Conservation (phyloP, 106 monocot genomes). For the Cymbidium sinense region DNA sequence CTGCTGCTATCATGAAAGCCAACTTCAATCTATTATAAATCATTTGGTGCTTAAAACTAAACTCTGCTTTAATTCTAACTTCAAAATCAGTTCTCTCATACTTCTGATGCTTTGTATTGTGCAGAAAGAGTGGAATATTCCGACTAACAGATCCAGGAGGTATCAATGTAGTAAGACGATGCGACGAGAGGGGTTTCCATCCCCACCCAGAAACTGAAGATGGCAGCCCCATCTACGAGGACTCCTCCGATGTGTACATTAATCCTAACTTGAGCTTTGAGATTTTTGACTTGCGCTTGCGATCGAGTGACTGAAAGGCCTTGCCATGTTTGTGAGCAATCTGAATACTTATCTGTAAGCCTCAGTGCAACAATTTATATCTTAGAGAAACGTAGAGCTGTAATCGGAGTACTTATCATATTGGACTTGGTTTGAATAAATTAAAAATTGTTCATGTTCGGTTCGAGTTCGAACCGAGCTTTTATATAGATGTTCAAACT, state of each 20-base stretch:
- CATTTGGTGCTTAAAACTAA: no score
- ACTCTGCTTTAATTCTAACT: no score
- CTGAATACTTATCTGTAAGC: no score
- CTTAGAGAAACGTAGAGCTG: no score
- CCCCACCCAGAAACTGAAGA: slow-evolving; percentile 48
- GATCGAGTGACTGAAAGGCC: background rate
- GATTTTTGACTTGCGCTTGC: slow-evolving; percentile 61
- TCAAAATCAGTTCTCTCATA: no score
- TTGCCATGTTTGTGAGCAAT: background rate
- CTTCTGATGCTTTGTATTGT: background rate
- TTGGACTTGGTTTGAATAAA: no score
- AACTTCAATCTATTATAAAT: background rate
- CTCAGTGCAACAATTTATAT: no score
- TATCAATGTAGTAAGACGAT: slow-evolving; percentile 37
- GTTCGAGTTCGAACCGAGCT: no score
- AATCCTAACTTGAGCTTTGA: slow-evolving; percentile 78
- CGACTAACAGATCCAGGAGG: slow-evolving; percentile 60
- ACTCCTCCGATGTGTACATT: slow-evolving; percentile 49
- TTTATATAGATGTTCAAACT: no score
- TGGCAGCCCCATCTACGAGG: slow-evolving; percentile 54
- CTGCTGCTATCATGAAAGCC: background rate
- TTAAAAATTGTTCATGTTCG: no score
- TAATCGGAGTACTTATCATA: no score
- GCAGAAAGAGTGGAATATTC: slow-evolving; percentile 59
- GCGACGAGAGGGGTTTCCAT: slow-evolving; percentile 67